Evolutionary conservation across 345 rosid genomes (phyloP), one percentile per base, ranked within the genome.

Genomic region (Gossypium rotundifolium): DNA sequence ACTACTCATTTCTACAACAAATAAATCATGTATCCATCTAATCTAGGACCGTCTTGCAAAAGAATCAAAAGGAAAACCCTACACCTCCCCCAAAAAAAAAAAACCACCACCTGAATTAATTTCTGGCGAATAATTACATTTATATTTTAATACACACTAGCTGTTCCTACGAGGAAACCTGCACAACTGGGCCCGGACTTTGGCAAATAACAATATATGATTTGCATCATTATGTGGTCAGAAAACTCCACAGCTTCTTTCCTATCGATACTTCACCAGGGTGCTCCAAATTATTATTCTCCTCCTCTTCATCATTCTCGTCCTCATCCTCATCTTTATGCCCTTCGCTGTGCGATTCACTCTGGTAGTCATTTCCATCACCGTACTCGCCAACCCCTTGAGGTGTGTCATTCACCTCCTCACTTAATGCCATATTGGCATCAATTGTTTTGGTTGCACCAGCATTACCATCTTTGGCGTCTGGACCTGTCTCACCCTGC

Each of bases 191-290:
- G 57, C 53, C 11, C 70, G 12, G 54, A 66, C 22, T 0, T 54
- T 18, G 46, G 65, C 75, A 54, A 46, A 73, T 38, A 2, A 25
- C 60, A 51, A 51, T 59, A 38, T 17, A 16, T 53, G 57, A 68
- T 74, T 52, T 63, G 9, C 49, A 51, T 22, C 70, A 48, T 80
- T 79, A 95, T 11, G 96, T 93, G 16, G 98, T 91, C 80, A 91
- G 81, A 82, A 95, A 95, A 38, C 84, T 90, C 99, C 99, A 95
- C 0, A 95, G 87, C 90, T 93, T 95, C 89, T 93, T 95, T 62
- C 93, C 88, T 2, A 95, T 79, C 3, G 98, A 93, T 62, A 14
- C 93, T 77, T 93, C 91, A 20, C 97, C 94, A 0, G 94, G 96
- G 76, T 86, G 97, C 82, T 83, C 85, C 13, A 64, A 53, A 70